phyloP scores from a whole-genome alignment of 2,329 filamentous ascomycete species.

The Metarhizium anisopliae region DNA sequence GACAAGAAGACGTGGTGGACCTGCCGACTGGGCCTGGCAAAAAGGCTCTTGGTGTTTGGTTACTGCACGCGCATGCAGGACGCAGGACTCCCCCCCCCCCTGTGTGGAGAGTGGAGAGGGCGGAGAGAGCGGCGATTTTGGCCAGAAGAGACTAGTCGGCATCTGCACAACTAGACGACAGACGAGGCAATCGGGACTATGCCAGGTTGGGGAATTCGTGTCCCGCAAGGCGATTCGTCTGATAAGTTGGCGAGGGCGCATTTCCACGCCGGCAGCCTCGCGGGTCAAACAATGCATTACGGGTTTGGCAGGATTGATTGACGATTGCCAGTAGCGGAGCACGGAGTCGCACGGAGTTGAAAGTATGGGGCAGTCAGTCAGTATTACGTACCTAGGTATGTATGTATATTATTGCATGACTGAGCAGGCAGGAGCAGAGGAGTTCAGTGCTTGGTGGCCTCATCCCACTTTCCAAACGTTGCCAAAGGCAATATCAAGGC shows the following conservation, averaged over 20 bases:
- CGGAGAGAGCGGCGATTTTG: background rate
- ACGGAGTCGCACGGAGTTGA: too few relatives aligned
- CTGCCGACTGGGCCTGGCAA: too few relatives aligned
- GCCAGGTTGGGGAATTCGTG: background rate
- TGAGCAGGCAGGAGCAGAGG: background rate
- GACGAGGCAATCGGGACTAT: background rate
- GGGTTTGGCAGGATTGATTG: background rate
- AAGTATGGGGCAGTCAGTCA: too few relatives aligned
- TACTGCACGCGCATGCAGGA: too few relatives aligned
- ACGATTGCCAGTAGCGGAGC: background rate
- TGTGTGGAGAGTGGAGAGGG: too few relatives aligned
- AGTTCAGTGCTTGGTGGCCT: background rate
- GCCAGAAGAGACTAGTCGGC: background rate
- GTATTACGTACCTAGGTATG: too few relatives aligned
- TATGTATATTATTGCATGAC: background rate
- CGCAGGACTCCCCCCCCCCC: background rate
- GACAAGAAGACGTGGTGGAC: too few relatives aligned
- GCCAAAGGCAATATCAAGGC: background rate
- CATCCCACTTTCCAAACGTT: background rate
- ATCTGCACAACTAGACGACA: background rate
- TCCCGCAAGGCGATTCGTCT: background rate
- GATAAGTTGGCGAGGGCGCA: background rate
- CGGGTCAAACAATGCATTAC: background rate
- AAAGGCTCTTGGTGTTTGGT: too few relatives aligned
- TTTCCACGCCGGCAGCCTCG: background rate